Conservation (phyloP, 2,329 filamentous ascomycete species). For the Neofusicoccum parvum region DNA sequence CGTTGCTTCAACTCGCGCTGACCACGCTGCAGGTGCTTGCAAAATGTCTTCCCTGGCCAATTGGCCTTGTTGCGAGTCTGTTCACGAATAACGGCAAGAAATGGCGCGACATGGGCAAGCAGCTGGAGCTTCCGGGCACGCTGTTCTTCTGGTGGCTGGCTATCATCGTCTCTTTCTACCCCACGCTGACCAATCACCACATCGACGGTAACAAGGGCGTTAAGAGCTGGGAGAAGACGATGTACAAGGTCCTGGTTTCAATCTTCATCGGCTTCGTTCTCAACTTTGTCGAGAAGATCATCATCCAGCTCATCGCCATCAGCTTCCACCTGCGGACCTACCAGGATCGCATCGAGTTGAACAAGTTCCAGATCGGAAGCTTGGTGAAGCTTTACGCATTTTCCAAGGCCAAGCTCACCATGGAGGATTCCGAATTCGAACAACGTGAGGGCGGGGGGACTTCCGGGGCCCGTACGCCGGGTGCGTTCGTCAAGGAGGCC, state of each 20-base stretch:
- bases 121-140: constrained; percentile 81
- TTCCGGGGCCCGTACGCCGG: constrained; percentile 72
- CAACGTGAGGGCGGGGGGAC: constrained; percentile 52
- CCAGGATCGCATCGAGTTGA: constrained; percentile 84
- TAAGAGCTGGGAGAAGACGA: constrained; percentile 70
- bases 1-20: not conserved
- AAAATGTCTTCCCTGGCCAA: constrained; percentile 64
- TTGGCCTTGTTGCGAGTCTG: constrained; percentile 68
- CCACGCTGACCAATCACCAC: constrained; percentile 73
- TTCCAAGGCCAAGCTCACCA: constrained; percentile 65
- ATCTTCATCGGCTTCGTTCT: constrained; percentile 78
- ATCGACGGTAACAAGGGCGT: constrained; percentile 54
- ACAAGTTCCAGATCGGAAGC: constrained; percentile 82
- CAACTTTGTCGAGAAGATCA: constrained; percentile 88
- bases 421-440: constrained; percentile 77
- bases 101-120: constrained; percentile 85
- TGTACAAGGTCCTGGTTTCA: constrained; percentile 84
- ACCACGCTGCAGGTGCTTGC: constrained; percentile 55
- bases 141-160: constrained; percentile 92
- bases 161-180: constrained; percentile 81
- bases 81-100: constrained; percentile 89
- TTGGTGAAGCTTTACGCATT: constrained; percentile 66
- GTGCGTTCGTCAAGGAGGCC: constrained; percentile 67
- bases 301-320: constrained; percentile 92
- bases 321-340: constrained; percentile 92